These are phyloP conservation scores for Mytilinidion resinicola DNA, from an alignment of 495 filamentous ascomycete species.

Conservation along the genomic window DNA sequence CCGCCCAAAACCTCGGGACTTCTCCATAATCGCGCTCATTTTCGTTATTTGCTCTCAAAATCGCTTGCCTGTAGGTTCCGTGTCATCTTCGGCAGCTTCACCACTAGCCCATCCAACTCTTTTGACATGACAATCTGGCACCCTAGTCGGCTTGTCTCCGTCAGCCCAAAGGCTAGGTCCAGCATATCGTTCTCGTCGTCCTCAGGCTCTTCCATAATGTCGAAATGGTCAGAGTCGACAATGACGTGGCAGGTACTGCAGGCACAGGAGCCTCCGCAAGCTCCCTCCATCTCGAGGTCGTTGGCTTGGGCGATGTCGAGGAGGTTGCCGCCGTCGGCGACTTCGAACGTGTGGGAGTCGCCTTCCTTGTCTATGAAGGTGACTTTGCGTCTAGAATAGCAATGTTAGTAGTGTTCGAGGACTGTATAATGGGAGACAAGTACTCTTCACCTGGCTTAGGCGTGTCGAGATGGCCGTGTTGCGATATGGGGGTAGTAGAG, in stretches of 20 bases:
- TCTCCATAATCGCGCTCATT: conserved; percentile 14
- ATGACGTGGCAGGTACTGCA: conserved; percentile 98
- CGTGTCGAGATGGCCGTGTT: conserved; percentile 72
- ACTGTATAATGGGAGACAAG: conserved; percentile 3
- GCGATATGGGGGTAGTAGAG: conserved; percentile 52
- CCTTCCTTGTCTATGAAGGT: conserved; percentile 96
- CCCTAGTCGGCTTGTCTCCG: conserved; percentile 90
- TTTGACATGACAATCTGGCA: conserved; percentile 91
- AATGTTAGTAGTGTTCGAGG: not conserved
- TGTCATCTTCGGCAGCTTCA: conserved; percentile 86
- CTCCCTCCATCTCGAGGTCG: conserved; percentile 97
- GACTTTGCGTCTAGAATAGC: conserved; percentile 61
- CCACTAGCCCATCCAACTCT: conserved; percentile 77
- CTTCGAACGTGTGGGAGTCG: conserved; percentile 64
- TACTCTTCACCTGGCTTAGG: conserved; percentile 96
- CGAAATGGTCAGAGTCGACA: conserved; percentile 76
- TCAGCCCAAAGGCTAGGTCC: conserved; percentile 90
- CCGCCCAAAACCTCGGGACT: not conserved
- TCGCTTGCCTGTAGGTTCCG: conserved; percentile 94
- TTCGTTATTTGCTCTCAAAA: conserved; percentile 56
- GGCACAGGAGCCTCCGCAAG: conserved; percentile 91
- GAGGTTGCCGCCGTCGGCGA: conserved; percentile 80
- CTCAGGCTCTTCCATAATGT: conserved; percentile 83
- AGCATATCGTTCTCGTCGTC: conserved; percentile 99
- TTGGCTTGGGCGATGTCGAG: conserved; percentile 91